Conservation (phyloP, 2,329 filamentous ascomycete species). For the Diaporthe aspalathi region DNA sequence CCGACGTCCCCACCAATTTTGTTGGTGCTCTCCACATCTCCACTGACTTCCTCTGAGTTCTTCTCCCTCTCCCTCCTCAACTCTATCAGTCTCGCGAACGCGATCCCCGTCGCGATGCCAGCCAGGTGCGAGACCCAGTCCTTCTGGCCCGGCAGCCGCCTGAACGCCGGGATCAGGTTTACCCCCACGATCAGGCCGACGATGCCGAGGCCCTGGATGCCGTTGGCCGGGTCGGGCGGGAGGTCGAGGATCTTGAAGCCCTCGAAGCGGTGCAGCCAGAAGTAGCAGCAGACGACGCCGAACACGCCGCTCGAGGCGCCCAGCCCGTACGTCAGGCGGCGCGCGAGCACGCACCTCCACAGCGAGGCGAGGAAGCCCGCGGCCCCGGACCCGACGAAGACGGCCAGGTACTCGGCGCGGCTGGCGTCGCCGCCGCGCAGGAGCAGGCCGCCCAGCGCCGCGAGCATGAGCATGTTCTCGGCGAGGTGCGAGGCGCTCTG, state of each 20-base stretch:
- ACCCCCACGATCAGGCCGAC: conserved; percentile 62
- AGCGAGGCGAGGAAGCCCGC: conserved; percentile 71
- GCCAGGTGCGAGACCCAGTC: conserved; percentile 66
- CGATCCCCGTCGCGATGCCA: conserved; percentile 61
- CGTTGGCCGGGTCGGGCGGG: conserved; percentile 63
- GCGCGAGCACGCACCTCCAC: conserved; percentile 58
- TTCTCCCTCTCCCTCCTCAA: conserved; percentile 43
- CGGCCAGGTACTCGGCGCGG: conserved; percentile 74
- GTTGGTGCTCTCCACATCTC: background rate
- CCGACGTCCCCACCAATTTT: background rate
- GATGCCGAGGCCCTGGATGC: conserved; percentile 66
- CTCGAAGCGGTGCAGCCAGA: conserved; percentile 68
- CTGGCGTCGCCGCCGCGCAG: conserved; percentile 80
- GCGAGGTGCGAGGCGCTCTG: conserved; percentile 69
- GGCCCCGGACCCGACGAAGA: conserved; percentile 71
- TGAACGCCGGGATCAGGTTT: conserved; percentile 61
- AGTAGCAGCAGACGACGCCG: conserved; percentile 71
- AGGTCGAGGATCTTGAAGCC: conserved; percentile 68
- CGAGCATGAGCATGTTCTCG: conserved; percentile 74
- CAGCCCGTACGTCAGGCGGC: conserved; percentile 61
- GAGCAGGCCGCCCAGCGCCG: conserved; percentile 73
- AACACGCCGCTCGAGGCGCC: conserved; percentile 76
- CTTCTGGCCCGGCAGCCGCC: conserved; percentile 54
- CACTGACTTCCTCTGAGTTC: background rate
- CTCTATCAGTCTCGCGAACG: conserved; percentile 53